phyloP scores from a whole-genome alignment of 352 stramenopile genomes.

The Albugo candida region DNA sequence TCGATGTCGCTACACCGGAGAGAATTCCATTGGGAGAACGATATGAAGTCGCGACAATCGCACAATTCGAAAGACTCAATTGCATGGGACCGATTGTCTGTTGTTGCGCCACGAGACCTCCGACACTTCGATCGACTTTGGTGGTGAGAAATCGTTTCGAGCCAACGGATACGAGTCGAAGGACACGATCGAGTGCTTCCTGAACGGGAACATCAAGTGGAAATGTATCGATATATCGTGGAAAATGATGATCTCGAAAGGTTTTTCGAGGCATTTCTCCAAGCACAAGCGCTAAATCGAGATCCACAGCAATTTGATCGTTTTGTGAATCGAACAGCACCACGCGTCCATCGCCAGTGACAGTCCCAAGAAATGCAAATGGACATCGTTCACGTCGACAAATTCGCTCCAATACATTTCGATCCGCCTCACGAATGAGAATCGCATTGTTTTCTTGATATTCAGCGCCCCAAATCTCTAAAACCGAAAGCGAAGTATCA shows the following conservation, averaged over 20 bases:
- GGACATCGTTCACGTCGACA: slow-evolving; percentile 94
- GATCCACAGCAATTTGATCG: slow-evolving; percentile 88
- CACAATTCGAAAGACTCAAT: slow-evolving; percentile 92
- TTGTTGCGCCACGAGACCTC: slow-evolving; percentile 94
- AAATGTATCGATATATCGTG: slow-evolving; percentile 14
- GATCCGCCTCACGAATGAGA: slow-evolving; percentile 81
- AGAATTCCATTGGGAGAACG: slow-evolving; percentile 62
- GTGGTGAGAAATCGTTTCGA: slow-evolving; percentile 96
- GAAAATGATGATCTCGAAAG: slow-evolving; percentile 58
- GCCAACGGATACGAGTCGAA: slow-evolving; percentile 91
- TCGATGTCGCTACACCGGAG: slow-evolving; percentile 90
- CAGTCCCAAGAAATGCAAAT: slow-evolving; percentile 87
- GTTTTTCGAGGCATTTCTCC: slow-evolving; percentile 99
- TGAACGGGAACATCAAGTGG: slow-evolving; percentile 79
- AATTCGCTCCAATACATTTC: slow-evolving; percentile 87
- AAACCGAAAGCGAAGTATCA: slow-evolving; percentile 94
- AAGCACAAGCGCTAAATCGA: slow-evolving; percentile 95
- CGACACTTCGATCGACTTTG: slow-evolving; percentile 97
- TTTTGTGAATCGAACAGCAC: slow-evolving; percentile 91
- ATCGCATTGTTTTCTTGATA: slow-evolving; percentile 99
- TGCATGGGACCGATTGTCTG: slow-evolving; percentile 97
- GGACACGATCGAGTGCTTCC: slow-evolving; percentile 85
- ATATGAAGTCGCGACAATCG: slow-evolving; percentile 92
- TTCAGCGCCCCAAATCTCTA: slow-evolving; percentile 99
- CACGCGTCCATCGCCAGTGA: slow-evolving; percentile 91